Percentiles rank a stretch among this genome's conserved stretches.
Evolutionary conservation across 345 rosid species (phyloP).

Genomic region (Bruguiera gymnorhiza): DNA sequence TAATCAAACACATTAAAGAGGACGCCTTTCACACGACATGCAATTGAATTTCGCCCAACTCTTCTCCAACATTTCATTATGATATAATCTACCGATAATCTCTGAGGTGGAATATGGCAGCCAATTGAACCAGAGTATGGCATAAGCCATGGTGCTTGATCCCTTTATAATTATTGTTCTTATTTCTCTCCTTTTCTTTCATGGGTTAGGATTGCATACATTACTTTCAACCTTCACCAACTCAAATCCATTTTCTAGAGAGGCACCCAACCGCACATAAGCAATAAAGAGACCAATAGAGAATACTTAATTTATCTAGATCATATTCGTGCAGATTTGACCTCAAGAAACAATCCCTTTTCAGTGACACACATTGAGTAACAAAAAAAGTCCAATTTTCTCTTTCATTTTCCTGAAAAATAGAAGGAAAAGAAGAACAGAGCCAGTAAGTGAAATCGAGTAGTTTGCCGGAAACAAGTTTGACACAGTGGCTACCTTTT

Average conservation of each 20-base stretch:
- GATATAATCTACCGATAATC: too few relatives aligned
- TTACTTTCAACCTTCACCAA: background rate
- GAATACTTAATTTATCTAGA: background rate
- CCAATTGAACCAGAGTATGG: too few relatives aligned
- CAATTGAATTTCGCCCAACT: too few relatives aligned
- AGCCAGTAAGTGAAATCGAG: background rate
- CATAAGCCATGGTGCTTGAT: too few relatives aligned
- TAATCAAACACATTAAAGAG: background rate
- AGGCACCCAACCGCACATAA: background rate
- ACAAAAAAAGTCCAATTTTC: background rate
- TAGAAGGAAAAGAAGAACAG: background rate
- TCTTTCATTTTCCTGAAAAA: too few relatives aligned
- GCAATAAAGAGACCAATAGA: background rate
- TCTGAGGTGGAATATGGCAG: too few relatives aligned
- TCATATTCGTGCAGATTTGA: background rate
- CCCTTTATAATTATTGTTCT: too few relatives aligned
- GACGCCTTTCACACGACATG: background rate
- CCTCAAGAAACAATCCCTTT: background rate
- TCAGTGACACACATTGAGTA: background rate
- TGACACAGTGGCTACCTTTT: slow-evolving; percentile 11
- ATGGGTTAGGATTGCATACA: background rate
- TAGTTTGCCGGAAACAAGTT: background rate
- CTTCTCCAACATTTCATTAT: too few relatives aligned
- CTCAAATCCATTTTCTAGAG: background rate
- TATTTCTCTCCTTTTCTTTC: too few relatives aligned